A percentile compares a stretch with the other conserved stretches of the same genome.
phyloP scores from a whole-genome alignment of 2,329 filamentous ascomycete genomes.

The Chaetothyriales sp. region DNA sequence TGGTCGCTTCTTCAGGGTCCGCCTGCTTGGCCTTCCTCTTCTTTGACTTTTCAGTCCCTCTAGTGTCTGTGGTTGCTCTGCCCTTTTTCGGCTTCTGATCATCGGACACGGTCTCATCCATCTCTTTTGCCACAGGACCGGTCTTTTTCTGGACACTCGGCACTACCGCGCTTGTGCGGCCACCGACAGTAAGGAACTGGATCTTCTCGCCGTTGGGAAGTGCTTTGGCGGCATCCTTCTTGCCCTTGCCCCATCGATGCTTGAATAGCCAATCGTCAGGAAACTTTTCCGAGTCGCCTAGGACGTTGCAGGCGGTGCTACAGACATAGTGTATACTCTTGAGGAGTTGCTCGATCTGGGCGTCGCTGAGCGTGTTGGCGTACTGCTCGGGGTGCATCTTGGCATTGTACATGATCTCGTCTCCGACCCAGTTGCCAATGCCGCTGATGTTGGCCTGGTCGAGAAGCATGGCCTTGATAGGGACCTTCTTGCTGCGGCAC shows the following conservation, averaged over 20 bases:
- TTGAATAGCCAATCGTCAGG: constrained; percentile 81
- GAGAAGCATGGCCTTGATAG: constrained; percentile 75
- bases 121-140: constrained; percentile 42
- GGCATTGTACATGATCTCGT: constrained; percentile 85
- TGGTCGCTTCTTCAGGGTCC: constrained; percentile 14
- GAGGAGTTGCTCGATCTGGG: constrained; percentile 59
- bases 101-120: constrained; percentile 20
- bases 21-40: constrained; percentile 25
- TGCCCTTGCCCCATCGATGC: constrained; percentile 78
- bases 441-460: constrained; percentile 83
- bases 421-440: constrained; percentile 93
- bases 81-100: constrained; percentile 15
- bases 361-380: constrained; percentile 63
- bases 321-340: constrained; percentile 65
- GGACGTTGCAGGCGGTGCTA: constrained; percentile 58
- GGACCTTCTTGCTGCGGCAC: constrained; percentile 63
- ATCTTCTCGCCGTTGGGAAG: constrained; percentile 78
- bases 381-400: constrained; percentile 86
- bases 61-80: neutral
- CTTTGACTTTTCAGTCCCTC: constrained; percentile 18
- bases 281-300: constrained; percentile 73
- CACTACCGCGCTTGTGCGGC: constrained; percentile 79
- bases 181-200: constrained; percentile 75
- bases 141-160: constrained; percentile 77
- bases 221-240: constrained; percentile 51